phyloP scores from a whole-genome alignment of 345 rosid genomes.

The Eucalyptus cladocalyx region DNA sequence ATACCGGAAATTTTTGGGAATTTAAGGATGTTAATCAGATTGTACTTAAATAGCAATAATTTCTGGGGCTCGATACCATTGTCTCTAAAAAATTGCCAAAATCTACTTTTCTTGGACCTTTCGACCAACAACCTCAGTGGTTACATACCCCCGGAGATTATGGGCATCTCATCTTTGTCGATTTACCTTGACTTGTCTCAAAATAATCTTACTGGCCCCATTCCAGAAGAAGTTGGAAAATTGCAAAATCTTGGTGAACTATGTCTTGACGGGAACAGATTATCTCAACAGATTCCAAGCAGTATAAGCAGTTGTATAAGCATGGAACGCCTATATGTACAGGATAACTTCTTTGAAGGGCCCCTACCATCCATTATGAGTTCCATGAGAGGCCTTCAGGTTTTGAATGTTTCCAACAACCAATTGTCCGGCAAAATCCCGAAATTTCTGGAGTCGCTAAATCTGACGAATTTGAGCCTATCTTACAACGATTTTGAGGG shows the following conservation, averaged over 20 bases:
- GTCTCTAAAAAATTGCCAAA: background rate
- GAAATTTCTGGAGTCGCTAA: background rate
- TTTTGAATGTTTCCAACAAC: background rate
- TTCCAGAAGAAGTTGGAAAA: background rate
- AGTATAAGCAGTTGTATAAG: background rate
- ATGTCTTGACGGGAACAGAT: background rate
- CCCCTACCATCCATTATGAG: background rate
- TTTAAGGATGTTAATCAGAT: accelerated
- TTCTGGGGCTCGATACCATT: accelerated
- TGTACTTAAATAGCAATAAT: accelerated
- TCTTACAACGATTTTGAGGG: background rate
- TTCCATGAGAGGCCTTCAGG: background rate
- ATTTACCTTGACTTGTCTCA: background rate
- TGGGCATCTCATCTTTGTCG: background rate
- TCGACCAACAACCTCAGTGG: background rate
- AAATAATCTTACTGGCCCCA: background rate
- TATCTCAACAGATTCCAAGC: background rate
- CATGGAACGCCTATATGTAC: background rate
- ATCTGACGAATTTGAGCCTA: background rate
- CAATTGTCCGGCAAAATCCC: background rate
- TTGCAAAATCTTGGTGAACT: background rate
- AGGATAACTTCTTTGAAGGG: background rate
- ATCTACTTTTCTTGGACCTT: too few relatives aligned
- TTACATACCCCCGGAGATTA: background rate
- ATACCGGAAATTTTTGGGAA: background rate